Conservation (phyloP, 768 basidiomycete species). For the Pisolithus sp. region DNA sequence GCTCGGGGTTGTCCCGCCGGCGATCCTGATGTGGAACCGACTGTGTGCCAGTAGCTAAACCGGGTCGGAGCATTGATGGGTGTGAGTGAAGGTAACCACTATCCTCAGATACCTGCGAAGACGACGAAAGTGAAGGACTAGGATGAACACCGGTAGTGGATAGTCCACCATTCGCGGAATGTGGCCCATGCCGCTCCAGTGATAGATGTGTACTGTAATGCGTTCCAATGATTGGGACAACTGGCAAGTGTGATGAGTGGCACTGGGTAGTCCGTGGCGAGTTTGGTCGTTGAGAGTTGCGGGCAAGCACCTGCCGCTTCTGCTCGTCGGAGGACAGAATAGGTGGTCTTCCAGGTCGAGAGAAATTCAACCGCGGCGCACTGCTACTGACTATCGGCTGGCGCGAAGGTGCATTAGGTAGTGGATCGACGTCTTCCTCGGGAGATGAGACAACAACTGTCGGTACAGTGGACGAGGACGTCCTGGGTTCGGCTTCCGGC, state of each 20-base stretch:
- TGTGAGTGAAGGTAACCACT: conserved; percentile 21
- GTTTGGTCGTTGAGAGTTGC: conserved; percentile 43
- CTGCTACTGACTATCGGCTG: conserved; percentile 38
- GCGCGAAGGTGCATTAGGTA: conserved; percentile 25
- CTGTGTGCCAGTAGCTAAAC: conserved; percentile 43
- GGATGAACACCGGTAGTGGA: conserved; percentile 11
- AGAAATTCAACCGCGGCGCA: conserved; percentile 49
- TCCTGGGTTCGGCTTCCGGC: conserved; percentile 11
- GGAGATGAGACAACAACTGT: conserved; percentile 52
- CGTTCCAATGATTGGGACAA: conserved; percentile 19
- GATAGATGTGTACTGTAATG: conserved; percentile 1
- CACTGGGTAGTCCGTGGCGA: conserved; percentile 22
- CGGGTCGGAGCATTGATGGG: conserved; percentile 32
- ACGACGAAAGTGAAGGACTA: conserved; percentile 8
- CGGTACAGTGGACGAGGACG: conserved; percentile 32
- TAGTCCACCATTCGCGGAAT: background rate
- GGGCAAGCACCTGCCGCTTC: conserved; percentile 46
- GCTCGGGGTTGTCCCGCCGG: conserved; percentile 40
- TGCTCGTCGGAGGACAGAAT: conserved; percentile 33
- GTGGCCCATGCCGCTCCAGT: background rate
- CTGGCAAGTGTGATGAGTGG: conserved; percentile 6
- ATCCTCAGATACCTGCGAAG: conserved; percentile 7
- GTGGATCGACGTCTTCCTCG: conserved; percentile 14
- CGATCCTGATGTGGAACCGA: conserved; percentile 61
- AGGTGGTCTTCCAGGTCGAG: conserved; percentile 50